Evolutionary conservation across 441 rosid genomes (phyloP).

Genomic region (Adansonia madagascariensis): DNA sequence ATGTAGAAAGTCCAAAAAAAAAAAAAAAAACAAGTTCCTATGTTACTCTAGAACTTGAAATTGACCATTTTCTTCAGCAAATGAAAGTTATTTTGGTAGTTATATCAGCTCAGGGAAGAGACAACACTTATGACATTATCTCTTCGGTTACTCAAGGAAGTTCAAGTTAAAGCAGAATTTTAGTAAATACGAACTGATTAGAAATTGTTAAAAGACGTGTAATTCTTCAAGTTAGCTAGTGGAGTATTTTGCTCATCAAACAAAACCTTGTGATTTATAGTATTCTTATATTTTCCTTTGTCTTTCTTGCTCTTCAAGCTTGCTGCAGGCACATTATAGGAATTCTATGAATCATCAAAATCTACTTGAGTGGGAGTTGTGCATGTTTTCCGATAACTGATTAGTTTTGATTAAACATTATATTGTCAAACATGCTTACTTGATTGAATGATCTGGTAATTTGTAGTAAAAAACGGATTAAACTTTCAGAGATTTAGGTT

Average conservation of each 20-base stretch:
- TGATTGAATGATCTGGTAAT: background rate
- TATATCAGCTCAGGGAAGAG: background rate
- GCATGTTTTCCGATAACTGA: slow-evolving; percentile 1
- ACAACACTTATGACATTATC: background rate
- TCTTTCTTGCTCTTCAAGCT: slow-evolving; percentile 12
- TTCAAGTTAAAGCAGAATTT: slow-evolving; percentile 22
- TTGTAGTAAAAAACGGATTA: slow-evolving; percentile 11
- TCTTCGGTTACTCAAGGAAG: background rate
- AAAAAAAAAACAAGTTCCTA: background rate
- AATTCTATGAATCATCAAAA: slow-evolving; percentile 13
- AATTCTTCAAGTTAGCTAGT: background rate
- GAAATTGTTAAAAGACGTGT: background rate
- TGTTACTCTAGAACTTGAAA: slow-evolving; percentile 7
- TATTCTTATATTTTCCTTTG: background rate
- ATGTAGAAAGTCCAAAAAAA: background rate
- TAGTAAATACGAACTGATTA: background rate
- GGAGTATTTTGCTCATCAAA: slow-evolving; percentile 12
- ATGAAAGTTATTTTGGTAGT: slow-evolving; percentile 9
- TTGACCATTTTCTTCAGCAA: slow-evolving; percentile 5
- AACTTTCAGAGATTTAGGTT: background rate
- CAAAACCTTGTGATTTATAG: background rate
- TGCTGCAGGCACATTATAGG: slow-evolving; percentile 16
- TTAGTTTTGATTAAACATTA: background rate
- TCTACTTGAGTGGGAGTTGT: background rate
- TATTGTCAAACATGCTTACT: background rate